These are phyloP conservation scores for Pyrenochaeta sp. DNA, from an alignment of 2,329 filamentous ascomycete genomes.

Conservation along the genomic window DNA sequence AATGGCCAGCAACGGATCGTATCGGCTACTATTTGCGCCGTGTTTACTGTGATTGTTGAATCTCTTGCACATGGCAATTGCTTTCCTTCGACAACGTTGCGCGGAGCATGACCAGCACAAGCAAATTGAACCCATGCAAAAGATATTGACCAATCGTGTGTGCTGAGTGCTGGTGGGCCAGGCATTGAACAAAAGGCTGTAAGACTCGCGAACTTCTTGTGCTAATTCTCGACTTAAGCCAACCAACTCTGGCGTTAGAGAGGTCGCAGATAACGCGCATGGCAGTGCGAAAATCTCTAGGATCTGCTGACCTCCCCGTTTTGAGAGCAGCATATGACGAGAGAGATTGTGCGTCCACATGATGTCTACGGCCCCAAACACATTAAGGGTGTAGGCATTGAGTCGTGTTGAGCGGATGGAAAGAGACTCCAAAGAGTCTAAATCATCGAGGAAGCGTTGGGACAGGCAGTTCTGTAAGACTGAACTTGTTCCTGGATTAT, in stretches of 20 bases:
- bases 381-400: constrained; percentile 26
- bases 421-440: constrained; percentile 22
- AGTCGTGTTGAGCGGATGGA: constrained; percentile 20
- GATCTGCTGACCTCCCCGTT: constrained; percentile 12
- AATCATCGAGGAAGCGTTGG: constrained; percentile 7
- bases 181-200: constrained; percentile 29
- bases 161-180: constrained; percentile 15
- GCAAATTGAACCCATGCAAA: constrained; percentile 16
- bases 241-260: constrained; percentile 6
- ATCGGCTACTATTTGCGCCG: constrained; percentile 10
- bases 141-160: constrained; percentile 9
- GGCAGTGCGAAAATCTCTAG: constrained; percentile 28
- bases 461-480: too few relatives aligned
- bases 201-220: constrained; percentile 29
- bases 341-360: constrained; percentile 31
- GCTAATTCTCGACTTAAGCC: constrained; percentile 18
- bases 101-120: constrained; percentile 30
- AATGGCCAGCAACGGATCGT: constrained; percentile 18
- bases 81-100: constrained; percentile 11
- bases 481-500: not conserved
- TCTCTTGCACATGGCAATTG: constrained; percentile 11
- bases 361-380: constrained; percentile 24
- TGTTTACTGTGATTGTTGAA: not conserved
- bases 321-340: constrained; percentile 25
- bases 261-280: constrained; percentile 19